Conservation (phyloP, 768 basidiomycete species). For the Leucocoprinus leucothites region DNA sequence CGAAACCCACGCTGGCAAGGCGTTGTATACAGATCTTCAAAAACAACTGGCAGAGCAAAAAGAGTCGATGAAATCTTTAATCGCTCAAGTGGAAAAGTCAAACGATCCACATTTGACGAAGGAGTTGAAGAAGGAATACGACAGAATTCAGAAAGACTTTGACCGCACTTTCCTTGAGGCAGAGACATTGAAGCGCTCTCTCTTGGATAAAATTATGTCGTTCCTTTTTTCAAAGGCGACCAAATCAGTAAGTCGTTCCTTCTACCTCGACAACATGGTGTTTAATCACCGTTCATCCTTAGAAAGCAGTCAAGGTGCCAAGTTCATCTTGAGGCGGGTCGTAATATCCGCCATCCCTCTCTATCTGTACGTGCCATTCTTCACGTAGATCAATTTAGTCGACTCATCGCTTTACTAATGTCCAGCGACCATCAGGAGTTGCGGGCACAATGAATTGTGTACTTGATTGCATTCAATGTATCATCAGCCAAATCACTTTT, state of each 20-base stretch:
- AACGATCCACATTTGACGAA: conserved; percentile 4
- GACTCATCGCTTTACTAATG: no score
- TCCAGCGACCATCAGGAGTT: no score
- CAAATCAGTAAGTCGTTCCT: neutral
- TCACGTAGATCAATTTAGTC: no score
- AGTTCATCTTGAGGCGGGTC: no score
- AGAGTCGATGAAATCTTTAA: conserved; percentile 3
- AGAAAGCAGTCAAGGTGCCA: no score
- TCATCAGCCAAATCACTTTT: no score
- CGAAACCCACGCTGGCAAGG: conserved; percentile 28
- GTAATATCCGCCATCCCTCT: no score
- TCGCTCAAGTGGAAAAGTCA: conserved; percentile 3
- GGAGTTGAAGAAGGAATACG: conserved; percentile 5
- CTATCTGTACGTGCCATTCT: no score
- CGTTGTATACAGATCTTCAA: conserved; percentile 23
- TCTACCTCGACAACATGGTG: neutral
- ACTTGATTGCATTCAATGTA: no score
- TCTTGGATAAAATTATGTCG: neutral
- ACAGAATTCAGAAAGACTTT: conserved; percentile 2
- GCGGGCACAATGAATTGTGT: no score
- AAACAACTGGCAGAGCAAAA: conserved; percentile 24
- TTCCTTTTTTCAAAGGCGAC: neutral
- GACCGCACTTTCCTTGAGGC: conserved; percentile 6
- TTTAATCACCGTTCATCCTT: neutral
- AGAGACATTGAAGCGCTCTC: conserved; percentile 2